phyloP scores from a whole-genome alignment of 2,329 filamentous ascomycete species.

The Metarhizium album region DNA sequence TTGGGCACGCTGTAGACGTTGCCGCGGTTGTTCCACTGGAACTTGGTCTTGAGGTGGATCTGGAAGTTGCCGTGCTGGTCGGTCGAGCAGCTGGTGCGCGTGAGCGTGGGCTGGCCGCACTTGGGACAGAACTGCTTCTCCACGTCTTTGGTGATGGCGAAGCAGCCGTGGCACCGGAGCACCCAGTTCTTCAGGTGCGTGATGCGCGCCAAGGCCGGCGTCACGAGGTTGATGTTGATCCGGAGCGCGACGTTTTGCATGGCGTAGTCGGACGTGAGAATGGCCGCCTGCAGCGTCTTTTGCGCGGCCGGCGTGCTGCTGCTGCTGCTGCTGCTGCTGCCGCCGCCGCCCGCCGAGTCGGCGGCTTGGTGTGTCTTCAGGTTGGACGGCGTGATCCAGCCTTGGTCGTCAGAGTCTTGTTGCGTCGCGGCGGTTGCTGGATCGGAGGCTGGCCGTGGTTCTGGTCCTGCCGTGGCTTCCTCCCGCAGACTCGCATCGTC shows the following conservation, averaged over 20 bases:
- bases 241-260: conserved; percentile 96
- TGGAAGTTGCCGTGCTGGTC: conserved; percentile 70
- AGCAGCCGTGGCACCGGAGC: conserved; percentile 88
- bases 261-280: conserved; percentile 89
- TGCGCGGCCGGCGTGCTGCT: conserved; percentile 39
- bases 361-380: conserved; percentile 72
- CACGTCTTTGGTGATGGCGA: conserved; percentile 74
- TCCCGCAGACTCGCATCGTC: conserved; percentile 14
- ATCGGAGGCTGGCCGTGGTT: background rate
- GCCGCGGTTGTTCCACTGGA: conserved; percentile 90
- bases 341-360: conserved; percentile 43
- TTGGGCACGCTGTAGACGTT: conserved; percentile 92
- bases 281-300: conserved; percentile 70
- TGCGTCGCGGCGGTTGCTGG: conserved; percentile 10
- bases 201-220: conserved; percentile 68
- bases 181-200: conserved; percentile 80
- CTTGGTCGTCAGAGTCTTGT: conserved; percentile 43
- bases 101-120: conserved; percentile 81
- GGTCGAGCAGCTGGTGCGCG: conserved; percentile 76
- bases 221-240: conserved; percentile 86
- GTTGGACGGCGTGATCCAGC: conserved; percentile 93
- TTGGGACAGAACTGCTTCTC: conserved; percentile 82
- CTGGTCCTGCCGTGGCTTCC: background rate
- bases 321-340: no score
- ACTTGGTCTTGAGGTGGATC: conserved; percentile 84